These are phyloP conservation scores for Crithidia bombi DNA, from an alignment of 208 protist species.

Conservation along the genomic window DNA sequence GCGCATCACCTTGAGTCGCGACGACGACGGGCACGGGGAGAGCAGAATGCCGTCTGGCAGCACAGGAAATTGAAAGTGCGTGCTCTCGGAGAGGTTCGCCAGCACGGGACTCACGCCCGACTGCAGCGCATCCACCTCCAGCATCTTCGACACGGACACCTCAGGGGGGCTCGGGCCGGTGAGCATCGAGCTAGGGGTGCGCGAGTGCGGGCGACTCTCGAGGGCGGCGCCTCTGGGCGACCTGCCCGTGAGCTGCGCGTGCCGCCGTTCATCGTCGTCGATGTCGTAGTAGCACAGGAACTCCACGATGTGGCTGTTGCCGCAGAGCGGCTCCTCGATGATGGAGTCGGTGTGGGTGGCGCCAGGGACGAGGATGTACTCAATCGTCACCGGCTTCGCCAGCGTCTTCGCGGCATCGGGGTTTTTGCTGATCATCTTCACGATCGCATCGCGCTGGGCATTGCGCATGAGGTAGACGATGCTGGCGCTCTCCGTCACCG, in stretches of 20 bases:
- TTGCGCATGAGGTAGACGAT: conserved; percentile 71
- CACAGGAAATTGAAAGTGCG: conserved; percentile 22
- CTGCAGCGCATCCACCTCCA: conserved; percentile 19
- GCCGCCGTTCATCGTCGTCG: conserved; percentile 33
- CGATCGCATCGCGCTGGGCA: conserved; percentile 58
- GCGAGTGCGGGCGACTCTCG: conserved; percentile 15
- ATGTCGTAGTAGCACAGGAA: conserved; percentile 71
- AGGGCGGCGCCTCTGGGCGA: not conserved
- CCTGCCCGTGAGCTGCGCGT: conserved; percentile 29
- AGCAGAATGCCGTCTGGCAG: conserved; percentile 54
- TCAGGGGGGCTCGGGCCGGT: not conserved
- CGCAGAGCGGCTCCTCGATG: conserved; percentile 78
- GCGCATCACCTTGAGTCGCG: conserved; percentile 51
- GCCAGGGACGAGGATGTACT: conserved; percentile 72
- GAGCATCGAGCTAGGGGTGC: conserved; percentile 19
- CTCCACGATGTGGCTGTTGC: conserved; percentile 70
- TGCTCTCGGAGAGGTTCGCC: conserved; percentile 11
- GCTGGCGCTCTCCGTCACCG: conserved; percentile 80
- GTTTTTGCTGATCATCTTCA: conserved; percentile 27
- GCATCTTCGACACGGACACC: conserved; percentile 15
- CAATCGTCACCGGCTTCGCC: conserved; percentile 52
- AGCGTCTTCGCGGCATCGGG: conserved; percentile 29
- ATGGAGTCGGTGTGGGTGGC: conserved; percentile 85
- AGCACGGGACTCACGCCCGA: conserved; percentile 11
- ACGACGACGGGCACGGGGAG: conserved; percentile 41